These are phyloP conservation scores for Pseudonitzschia multiseries DNA, from an alignment of 108 stramenopile species.

Conservation along the genomic window DNA sequence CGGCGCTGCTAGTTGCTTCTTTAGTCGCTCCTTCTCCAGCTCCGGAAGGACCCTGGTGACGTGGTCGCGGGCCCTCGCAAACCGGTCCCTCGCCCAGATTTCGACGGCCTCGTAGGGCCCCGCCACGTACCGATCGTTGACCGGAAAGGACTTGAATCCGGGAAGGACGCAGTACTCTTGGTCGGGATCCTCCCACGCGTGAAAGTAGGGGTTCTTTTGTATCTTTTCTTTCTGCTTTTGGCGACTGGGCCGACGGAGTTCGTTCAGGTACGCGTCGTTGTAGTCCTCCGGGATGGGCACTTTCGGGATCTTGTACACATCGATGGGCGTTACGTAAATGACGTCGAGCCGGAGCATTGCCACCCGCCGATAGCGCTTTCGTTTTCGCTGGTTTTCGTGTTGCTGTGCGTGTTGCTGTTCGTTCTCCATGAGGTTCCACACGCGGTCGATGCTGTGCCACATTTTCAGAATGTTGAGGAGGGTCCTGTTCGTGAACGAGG, in stretches of 20 bases:
- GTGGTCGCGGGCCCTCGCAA: constrained; percentile 13
- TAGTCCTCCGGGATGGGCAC: not conserved
- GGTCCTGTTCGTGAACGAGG: not conserved
- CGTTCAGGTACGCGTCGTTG: not conserved
- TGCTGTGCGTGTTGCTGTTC: constrained; percentile 19
- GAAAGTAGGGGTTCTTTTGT: not conserved
- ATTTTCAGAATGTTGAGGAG: constrained; percentile 15
- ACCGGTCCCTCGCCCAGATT: constrained; percentile 63
- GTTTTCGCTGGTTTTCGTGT: constrained; percentile 17
- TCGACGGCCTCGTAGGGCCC: constrained; percentile 49
- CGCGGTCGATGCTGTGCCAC: constrained; percentile 9
- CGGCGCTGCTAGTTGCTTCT: not conserved
- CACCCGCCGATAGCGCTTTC: constrained; percentile 15
- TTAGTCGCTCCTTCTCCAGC: not conserved
- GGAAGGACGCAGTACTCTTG: constrained; percentile 27
- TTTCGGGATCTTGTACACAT: constrained; percentile 11
- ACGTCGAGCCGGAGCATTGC: constrained; percentile 47
- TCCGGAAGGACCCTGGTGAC: constrained; percentile 2
- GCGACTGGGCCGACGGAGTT: not conserved
- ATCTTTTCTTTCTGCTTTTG: not conserved
- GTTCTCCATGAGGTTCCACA: constrained; percentile 15
- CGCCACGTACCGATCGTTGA: constrained; percentile 56
- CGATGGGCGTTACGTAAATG: constrained; percentile 38
- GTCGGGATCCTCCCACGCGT: not conserved
- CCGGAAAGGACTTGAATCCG: constrained; percentile 33